Evolutionary conservation across 331 rosid genomes (phyloP), one percentile per base, ranked within the genome.

Genomic region (Telfairia occidentalis): DNA sequence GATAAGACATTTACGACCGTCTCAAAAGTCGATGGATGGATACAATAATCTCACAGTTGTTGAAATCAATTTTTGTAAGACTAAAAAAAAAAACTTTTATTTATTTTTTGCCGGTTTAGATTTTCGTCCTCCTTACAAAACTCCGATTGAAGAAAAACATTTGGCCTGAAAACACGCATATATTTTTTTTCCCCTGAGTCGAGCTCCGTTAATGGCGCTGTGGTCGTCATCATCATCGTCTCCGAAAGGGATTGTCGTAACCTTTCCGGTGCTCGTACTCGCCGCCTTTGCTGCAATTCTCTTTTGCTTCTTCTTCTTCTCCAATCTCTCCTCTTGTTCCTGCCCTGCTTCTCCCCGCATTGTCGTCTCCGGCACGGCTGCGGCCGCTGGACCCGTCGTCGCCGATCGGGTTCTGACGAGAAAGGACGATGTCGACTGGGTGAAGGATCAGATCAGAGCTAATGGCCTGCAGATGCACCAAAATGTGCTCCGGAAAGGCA

Each of bases 401-500:
- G 38, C 53, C 5, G 81, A 80, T 73, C 24, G 73, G 72, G 78
- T 78, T 40, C 71, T 73, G 60, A 83, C 92, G 40, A 85, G 78
- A 57, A 60, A 72, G 80, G 94, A 85, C 9, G 97, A 90, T 37
- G 89, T 92, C 60, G 94, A 87, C 49, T 92, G 97, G 97, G 83
- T 87, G 26, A 85, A 48, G 82, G 78, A 75, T 76, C 96, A 90
- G 87, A 88, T 92, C 89, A 88, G 79, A 76, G 52, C 52, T 54
- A 89, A 92, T 30, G 92, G 96, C 11, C 75, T 92, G 32, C 92
- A 86, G 46, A 88, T 92, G 96, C 90, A 78, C n/a, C 92, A 90
- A 7, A 92, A 92, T 60, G 89, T 92, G 65, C 91, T 90, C 42
- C 88, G 96, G 23, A 89, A 92, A 83, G 97, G 97, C n/a, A 92